Evolutionary conservation across 1,284 basidiomycete species (phyloP), one percentile per base, ranked within the genome.

Genomic region (Cutaneotrichosporon cavernicola): DNA sequence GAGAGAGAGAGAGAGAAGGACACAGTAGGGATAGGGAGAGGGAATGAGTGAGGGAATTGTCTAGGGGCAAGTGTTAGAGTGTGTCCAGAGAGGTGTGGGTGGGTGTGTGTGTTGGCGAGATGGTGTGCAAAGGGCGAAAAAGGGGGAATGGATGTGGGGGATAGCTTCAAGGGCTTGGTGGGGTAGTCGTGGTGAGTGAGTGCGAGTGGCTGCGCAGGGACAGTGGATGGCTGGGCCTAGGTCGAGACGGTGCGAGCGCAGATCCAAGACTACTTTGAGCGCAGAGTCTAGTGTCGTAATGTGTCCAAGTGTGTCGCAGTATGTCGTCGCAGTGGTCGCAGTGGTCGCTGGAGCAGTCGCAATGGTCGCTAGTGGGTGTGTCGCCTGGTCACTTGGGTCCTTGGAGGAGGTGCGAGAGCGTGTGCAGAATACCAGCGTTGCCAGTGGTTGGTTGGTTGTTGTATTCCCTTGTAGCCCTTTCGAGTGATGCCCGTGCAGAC

Each of bases 401-500:
- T 36, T 36, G 34, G 34, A 13, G 5, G 34, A 36, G 34, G 34
- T 36, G 34, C 34, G 34, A 36, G 7, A 3, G 34, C 34, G 34
- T 9, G 7, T 36, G 34, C 34, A 36, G 34, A 36, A 36, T 36
- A 13, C 34, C 11, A 36, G 11, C 34, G 34, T 36, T 36, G 34
- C 34, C 34, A 36, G 34, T 21, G 21, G n/a, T 22, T 26, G 34
- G 34, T 36, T 36, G 34, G 11, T 36, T 36, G 34, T 36, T 13
- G 34, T 36, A 36, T 22, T n/a, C 49, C 49, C 49, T 51, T 22
- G n/a, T 13, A 13, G 34, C 2, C 11, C 11, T 36, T 36, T 36
- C 34, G 34, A 36, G 51, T 11, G 51, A 53, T 34, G 51, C 51
- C 50, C 51, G 51, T 53, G 51, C 51, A 31, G 18, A 53, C 51